These are phyloP conservation scores for Rhodotorula kratochvilovae DNA, from an alignment of 768 basidiomycete genomes.

Conservation along the genomic window DNA sequence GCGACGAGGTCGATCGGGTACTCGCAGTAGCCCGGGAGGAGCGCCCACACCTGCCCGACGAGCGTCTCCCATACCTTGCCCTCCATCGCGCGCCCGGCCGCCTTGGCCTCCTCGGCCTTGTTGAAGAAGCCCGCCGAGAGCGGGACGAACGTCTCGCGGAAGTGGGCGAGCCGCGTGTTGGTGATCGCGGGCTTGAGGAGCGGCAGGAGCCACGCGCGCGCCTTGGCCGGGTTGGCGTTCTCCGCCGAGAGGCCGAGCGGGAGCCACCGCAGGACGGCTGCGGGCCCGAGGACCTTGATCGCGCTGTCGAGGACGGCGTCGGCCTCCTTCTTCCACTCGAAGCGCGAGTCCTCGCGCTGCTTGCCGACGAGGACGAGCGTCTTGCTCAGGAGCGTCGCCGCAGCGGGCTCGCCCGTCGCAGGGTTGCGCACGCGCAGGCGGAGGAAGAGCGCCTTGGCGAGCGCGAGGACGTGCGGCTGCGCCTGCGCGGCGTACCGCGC, in stretches of 20 bases:
- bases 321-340: slow-evolving; percentile 83
- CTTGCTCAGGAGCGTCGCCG: slow-evolving; percentile 50
- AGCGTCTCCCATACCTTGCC: slow-evolving; percentile 94
- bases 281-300: slow-evolving; percentile 79
- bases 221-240: slow-evolving; percentile 50
- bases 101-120: slow-evolving; percentile 63
- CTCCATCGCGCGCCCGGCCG: slow-evolving; percentile 60
- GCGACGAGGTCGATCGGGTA: slow-evolving; percentile 67
- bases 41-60: slow-evolving; percentile 87
- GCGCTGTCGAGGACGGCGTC: slow-evolving; percentile 73
- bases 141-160: slow-evolving; percentile 84
- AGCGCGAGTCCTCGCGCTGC: slow-evolving; percentile 69
- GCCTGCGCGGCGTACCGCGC: slow-evolving; percentile 64
- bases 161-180: slow-evolving; percentile 78
- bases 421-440: slow-evolving; percentile 56
- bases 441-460: slow-evolving; percentile 65
- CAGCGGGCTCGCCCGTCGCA: slow-evolving; percentile 37
- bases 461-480: slow-evolving; percentile 71
- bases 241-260: slow-evolving; percentile 82
- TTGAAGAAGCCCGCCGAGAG: slow-evolving; percentile 90
- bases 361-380: slow-evolving; percentile 71
- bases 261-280: slow-evolving; percentile 64
- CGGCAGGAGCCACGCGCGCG: slow-evolving; percentile 81
- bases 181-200: slow-evolving; percentile 65
- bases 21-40: slow-evolving; percentile 84